phyloP scores from a whole-genome alignment of 805 yeast species.

The Sugiyamaella lignohabitans region DNA sequence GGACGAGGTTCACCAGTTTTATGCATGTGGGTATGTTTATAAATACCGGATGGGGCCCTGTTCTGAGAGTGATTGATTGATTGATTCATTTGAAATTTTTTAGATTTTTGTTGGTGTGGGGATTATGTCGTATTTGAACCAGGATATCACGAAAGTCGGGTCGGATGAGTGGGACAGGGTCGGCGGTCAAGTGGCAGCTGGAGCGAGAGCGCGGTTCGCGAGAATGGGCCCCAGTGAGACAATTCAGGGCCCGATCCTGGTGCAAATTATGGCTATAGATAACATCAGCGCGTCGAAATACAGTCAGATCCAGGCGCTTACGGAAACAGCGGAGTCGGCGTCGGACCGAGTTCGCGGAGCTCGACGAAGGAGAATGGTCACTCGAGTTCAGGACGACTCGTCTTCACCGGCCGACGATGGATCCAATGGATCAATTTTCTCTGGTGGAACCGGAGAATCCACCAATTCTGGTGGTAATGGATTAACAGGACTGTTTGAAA shows the following conservation, averaged over 20 bases:
- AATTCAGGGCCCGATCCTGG: constrained; percentile 11
- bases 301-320: constrained; percentile 24
- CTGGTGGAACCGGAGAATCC: background rate
- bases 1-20: no score
- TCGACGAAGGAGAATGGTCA: constrained; percentile 4
- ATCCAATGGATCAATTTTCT: background rate
- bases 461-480: background rate
- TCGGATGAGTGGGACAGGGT: background rate
- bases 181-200: background rate
- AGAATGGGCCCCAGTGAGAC: no score
- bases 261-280: constrained; percentile 20
- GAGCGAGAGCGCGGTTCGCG: no score
- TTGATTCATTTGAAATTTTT: no score
- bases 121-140: background rate
- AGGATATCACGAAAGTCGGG: background rate
- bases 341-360: constrained; percentile 1
- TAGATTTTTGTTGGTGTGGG: no score
- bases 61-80: no score
- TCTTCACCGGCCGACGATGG: background rate
- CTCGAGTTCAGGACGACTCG: background rate
- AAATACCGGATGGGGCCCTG: no score
- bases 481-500: background rate
- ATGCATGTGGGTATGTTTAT: no score
- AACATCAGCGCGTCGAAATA: constrained; percentile 26
- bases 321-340: constrained; percentile 5